These are phyloP conservation scores for Pleurotus giganteus DNA, from an alignment of 768 basidiomycete genomes.

Conservation along the genomic window DNA sequence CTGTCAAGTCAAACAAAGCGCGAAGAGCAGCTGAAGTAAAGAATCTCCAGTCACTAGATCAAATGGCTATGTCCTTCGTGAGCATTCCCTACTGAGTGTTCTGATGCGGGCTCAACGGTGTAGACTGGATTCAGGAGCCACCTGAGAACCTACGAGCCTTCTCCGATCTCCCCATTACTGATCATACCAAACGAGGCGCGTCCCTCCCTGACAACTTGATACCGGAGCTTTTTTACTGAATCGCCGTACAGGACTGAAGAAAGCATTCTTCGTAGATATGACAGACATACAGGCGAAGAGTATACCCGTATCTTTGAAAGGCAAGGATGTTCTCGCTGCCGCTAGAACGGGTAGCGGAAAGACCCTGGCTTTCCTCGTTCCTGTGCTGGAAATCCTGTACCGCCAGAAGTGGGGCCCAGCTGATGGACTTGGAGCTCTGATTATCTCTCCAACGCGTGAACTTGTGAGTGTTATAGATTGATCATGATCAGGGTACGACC, in stretches of 20 bases:
- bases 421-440: conserved; percentile 88
- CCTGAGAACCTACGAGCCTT: conserved; percentile 56
- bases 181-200: conserved; percentile 69
- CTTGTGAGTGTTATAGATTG: conserved; percentile 49
- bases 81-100: conserved; percentile 14
- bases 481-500: background rate
- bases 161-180: conserved; percentile 75
- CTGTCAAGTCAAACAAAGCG: conserved; percentile 15
- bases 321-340: conserved; percentile 95
- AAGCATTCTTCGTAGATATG: conserved; percentile 82
- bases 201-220: background rate
- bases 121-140: conserved; percentile 39
- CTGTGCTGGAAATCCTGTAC: conserved; percentile 86
- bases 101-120: conserved; percentile 14
- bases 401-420: conserved; percentile 90
- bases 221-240: background rate
- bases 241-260: conserved; percentile 66
- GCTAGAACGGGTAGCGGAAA: conserved; percentile 96
- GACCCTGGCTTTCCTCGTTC: conserved; percentile 94
- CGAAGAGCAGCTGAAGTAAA: conserved; percentile 33
- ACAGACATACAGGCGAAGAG: conserved; percentile 92
- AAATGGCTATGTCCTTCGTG: conserved; percentile 36
- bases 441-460: conserved; percentile 94
- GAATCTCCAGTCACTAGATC: conserved; percentile 32
- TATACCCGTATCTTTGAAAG: conserved; percentile 87